Conservation (phyloP, 2,329 filamentous ascomycete species). For the Colletotrichum tanaceti region DNA sequence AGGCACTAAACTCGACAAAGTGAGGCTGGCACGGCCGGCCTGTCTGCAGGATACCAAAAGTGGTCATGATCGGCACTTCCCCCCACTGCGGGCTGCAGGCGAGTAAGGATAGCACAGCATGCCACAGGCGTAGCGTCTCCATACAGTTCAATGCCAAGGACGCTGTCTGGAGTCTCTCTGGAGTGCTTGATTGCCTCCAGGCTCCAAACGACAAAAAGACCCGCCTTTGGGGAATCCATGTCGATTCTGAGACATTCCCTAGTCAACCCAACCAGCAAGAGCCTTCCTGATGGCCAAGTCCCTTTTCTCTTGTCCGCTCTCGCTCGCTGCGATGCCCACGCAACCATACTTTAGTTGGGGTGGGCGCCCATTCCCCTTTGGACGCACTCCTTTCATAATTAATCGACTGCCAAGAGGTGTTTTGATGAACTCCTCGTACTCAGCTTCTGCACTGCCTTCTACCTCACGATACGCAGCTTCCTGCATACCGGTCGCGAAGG, state of each 20-base stretch:
- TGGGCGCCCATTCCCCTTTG: slow-evolving; percentile 15
- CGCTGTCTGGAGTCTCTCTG: slow-evolving; percentile 33
- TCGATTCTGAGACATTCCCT: slow-evolving; percentile 51
- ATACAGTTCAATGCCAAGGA: slow-evolving; percentile 36
- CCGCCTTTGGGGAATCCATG: slow-evolving; percentile 49
- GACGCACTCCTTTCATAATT: slow-evolving; percentile 39
- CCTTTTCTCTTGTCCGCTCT: slow-evolving; percentile 27
- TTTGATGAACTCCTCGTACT: slow-evolving; percentile 42
- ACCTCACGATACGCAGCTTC: slow-evolving; percentile 28
- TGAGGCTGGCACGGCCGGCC: slow-evolving; percentile 40
- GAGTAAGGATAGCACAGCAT: slow-evolving; percentile 38
- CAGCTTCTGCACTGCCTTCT: slow-evolving; percentile 26
- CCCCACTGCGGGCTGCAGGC: slow-evolving; percentile 43
- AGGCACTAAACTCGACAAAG: slow-evolving; percentile 30
- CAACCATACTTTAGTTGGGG: slow-evolving; percentile 18
- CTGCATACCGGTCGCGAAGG: slow-evolving; percentile 16
- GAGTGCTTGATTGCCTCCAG: slow-evolving; percentile 33
- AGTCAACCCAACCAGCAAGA: slow-evolving; percentile 40
- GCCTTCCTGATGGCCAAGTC: slow-evolving; percentile 27
- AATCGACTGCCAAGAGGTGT: slow-evolving; percentile 33
- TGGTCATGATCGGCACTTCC: slow-evolving; percentile 46
- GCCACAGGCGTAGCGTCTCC: slow-evolving; percentile 37
- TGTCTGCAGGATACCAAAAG: slow-evolving; percentile 42
- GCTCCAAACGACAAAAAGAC: slow-evolving; percentile 25
- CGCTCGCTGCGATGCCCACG: slow-evolving; percentile 11